phyloP scores from a whole-genome alignment of 768 basidiomycete species.

The Lactifluus piperatus region DNA sequence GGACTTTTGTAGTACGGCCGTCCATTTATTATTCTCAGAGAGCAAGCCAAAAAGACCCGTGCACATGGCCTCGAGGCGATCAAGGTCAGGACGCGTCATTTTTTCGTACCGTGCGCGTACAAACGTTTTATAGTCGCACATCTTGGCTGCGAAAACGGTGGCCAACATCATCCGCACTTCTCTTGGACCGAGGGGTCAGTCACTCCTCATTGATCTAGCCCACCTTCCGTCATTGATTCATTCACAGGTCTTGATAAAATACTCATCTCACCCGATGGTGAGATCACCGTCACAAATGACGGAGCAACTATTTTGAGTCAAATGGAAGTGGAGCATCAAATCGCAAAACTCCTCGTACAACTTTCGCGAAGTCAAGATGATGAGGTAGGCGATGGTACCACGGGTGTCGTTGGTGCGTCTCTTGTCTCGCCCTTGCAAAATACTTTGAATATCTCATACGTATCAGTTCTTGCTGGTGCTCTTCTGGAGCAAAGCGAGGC shows the following conservation, averaged over 20 bases:
- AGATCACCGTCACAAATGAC: conserved; percentile 99
- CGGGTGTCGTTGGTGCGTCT: conserved; percentile 91
- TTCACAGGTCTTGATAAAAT: conserved; percentile 87
- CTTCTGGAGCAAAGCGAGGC: conserved; percentile 90
- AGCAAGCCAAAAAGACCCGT: conserved; percentile 88
- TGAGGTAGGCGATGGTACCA: conserved; percentile 98
- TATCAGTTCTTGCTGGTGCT: conserved; percentile 88
- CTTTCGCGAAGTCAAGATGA: conserved; percentile 98
- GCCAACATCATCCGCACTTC: conserved; percentile 94
- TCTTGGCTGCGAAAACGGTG: conserved; percentile 89
- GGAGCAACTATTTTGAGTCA: conserved; percentile 97
- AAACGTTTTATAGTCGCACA: conserved; percentile 59
- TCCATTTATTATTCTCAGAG: conserved; percentile 95
- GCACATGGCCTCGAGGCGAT: conserved; percentile 91
- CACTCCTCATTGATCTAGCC: neutral
- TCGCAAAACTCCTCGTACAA: conserved; percentile 95
- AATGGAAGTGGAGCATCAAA: conserved; percentile 99
- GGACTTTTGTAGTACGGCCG: conserved; percentile 61
- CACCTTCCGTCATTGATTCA: neutral
- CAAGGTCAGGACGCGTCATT: conserved; percentile 49
- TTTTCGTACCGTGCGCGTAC: neutral
- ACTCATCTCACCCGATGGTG: conserved; percentile 91
- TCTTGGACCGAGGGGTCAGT: conserved; percentile 82
- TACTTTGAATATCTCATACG: neutral
- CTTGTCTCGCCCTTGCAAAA: neutral